A percentile compares a stretch with the other conserved stretches of the same genome.
phyloP scores from a whole-genome alignment of 202 grass and related monocot species.

The Digitaria exilis region DNA sequence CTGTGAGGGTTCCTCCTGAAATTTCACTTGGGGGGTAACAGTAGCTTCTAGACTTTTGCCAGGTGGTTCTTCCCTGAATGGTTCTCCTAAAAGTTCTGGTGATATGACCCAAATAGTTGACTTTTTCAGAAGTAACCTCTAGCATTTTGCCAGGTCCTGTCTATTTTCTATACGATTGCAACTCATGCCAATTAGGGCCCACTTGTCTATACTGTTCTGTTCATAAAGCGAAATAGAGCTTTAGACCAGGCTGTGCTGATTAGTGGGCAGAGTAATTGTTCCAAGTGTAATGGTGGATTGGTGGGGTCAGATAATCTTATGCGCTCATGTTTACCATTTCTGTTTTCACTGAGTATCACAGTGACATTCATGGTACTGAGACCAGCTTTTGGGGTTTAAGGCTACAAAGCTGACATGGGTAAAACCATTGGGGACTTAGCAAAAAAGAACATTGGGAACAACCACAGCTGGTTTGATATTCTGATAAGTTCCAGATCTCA shows the following conservation, averaged over 20 bases:
- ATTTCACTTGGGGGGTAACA: background rate
- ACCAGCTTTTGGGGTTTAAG: background rate
- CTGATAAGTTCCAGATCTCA: background rate
- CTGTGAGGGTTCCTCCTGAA: background rate
- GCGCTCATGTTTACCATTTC: background rate
- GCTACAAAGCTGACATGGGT: constrained; percentile 28
- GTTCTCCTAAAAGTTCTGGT: background rate
- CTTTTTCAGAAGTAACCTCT: too few species aligned
- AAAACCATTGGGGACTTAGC: background rate
- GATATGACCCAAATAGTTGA: background rate
- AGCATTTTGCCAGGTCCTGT: too few species aligned
- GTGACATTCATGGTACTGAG: background rate
- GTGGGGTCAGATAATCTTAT: background rate
- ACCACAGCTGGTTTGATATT: background rate
- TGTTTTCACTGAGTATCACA: background rate
- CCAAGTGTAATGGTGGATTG: background rate
- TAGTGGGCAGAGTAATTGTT: background rate
- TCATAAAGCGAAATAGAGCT: background rate
- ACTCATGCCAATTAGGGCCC: constrained; percentile 8
- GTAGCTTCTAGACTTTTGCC: background rate
- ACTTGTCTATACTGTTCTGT: background rate
- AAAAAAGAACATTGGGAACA: background rate
- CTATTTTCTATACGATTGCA: background rate
- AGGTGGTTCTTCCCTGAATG: background rate
- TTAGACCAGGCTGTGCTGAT: background rate